These are phyloP conservation scores for Diplodia mutila DNA, from an alignment of 2,329 filamentous ascomycete species.

Conservation along the genomic window DNA sequence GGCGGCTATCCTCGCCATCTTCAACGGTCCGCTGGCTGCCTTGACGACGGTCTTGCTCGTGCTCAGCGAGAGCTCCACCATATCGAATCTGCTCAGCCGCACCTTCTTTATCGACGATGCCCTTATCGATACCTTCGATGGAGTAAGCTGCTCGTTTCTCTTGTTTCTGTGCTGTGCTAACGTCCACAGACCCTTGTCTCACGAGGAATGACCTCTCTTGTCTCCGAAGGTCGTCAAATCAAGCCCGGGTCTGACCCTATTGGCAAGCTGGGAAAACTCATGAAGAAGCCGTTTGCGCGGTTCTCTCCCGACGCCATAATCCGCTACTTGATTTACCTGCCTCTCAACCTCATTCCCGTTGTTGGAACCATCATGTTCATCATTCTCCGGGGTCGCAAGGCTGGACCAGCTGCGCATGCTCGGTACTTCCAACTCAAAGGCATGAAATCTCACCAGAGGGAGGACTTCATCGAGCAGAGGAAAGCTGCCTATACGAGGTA, in stretches of 20 bases:
- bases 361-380: slow-evolving; percentile 84
- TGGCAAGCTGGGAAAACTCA: slow-evolving; percentile 59
- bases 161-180: not conserved
- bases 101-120: slow-evolving; percentile 81
- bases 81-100: slow-evolving; percentile 60
- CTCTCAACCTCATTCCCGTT: slow-evolving; percentile 90
- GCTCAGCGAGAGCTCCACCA: slow-evolving; percentile 53
- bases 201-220: slow-evolving; percentile 62
- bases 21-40: slow-evolving; percentile 82
- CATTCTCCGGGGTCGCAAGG: slow-evolving; percentile 64
- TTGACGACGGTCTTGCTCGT: slow-evolving; percentile 72
- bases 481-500: slow-evolving; percentile 80
- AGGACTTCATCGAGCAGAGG: slow-evolving; percentile 71
- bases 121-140: slow-evolving; percentile 87
- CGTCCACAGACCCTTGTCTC: slow-evolving; percentile 53
- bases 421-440: slow-evolving; percentile 92
- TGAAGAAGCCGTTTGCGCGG: slow-evolving; percentile 59
- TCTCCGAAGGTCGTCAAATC: slow-evolving; percentile 75
- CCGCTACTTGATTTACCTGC: slow-evolving; percentile 81
- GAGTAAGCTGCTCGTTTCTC: slow-evolving; percentile 44
- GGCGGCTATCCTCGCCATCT: slow-evolving; percentile 77
- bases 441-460: slow-evolving; percentile 68
- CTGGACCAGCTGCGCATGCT: slow-evolving; percentile 58
- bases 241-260: slow-evolving; percentile 59
- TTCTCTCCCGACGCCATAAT: slow-evolving; percentile 65